Evolutionary conservation across 371 early-diverging fungal genomes (phyloP), one percentile per base, ranked within the genome.

Genomic region (Mycotypha africana): DNA sequence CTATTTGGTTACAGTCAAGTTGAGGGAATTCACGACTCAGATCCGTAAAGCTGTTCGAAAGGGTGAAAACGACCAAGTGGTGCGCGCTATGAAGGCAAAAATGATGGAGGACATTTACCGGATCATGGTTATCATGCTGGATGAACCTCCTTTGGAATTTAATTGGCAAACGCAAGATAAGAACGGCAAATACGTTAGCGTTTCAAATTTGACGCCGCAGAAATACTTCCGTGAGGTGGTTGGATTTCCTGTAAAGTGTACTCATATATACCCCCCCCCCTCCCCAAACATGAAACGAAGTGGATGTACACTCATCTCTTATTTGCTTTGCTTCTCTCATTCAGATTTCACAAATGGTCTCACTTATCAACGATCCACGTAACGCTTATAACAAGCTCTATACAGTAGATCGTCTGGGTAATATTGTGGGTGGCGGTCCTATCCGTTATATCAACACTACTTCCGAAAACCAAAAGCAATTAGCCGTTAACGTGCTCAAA

Each of bases 331-430:
- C n/a, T n/a, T n/a, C n/a, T n/a, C n/a, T n/a, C n/a, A n/a, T n/a
- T n/a, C n/a, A 86, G 79, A 66, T 86, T 44, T 46, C 52, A 15
- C 70, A 80, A 10, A 83, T 81, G 2, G 58, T 88, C 49, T 90
- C 90, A 2, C 61, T 89, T 49, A 79, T 89, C 49, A 77, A 89
- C 58, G 88, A 89, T 47, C 90, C 90, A 26, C 84, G 90, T 51
- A 85, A 89, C 57, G 60, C 60, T 36, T 68, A 67, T 26, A 47
- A 61, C 46, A 55, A 57, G 5, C 67, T 78, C n/a, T 88, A 87
- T 67, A 89, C 90, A 1, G 86, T 89, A 2, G 71, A 80, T 45
- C 81, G 84, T 36, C 69, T 89, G 16, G 88, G 88, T 35, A 89
- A 89, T 55, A 76, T 89, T 36, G 74, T 75, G 22, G 89, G 84